phyloP scores from a whole-genome alignment of 352 stramenopile species.

The Phytophthora pseudosyringae region DNA sequence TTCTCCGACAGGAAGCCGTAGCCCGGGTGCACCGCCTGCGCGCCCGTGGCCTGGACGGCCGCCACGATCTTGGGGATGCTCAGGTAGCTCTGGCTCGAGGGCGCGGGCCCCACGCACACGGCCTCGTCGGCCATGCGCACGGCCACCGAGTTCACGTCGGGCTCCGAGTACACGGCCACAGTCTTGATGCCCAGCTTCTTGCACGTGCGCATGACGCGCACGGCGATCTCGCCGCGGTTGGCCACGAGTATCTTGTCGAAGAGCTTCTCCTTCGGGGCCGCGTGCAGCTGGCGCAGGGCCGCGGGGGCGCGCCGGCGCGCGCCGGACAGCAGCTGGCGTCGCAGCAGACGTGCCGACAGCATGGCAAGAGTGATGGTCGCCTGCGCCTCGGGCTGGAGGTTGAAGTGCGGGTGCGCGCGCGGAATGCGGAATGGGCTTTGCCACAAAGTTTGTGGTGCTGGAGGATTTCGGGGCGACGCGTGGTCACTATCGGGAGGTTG shows the following conservation, averaged over 20 bases:
- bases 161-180: conserved; percentile 94
- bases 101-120: conserved; percentile 68
- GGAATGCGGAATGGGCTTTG: conserved; percentile 36
- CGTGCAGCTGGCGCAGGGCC: conserved; percentile 14
- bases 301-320: not conserved
- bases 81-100: conserved; percentile 90
- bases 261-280: conserved; percentile 53
- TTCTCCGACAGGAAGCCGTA: conserved; percentile 98
- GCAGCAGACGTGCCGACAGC: conserved; percentile 34
- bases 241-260: conserved; percentile 94
- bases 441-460: conserved; percentile 2
- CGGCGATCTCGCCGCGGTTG: conserved; percentile 94
- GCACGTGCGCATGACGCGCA: conserved; percentile 93
- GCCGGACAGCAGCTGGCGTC: conserved; percentile 9
- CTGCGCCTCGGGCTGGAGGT: conserved; percentile 2
- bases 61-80: conserved; percentile 92
- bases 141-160: conserved; percentile 87
- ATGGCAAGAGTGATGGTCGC: conserved; percentile 35
- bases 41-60: conserved; percentile 86
- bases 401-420: conserved; percentile 20
- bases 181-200: conserved; percentile 92
- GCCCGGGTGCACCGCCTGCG: conserved; percentile 94
- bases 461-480: not conserved
- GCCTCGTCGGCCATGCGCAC: conserved; percentile 89
- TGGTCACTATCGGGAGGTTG: no score